Conservation (phyloP, 2,329 filamentous ascomycete species). For the Fusarium kyushuense region DNA sequence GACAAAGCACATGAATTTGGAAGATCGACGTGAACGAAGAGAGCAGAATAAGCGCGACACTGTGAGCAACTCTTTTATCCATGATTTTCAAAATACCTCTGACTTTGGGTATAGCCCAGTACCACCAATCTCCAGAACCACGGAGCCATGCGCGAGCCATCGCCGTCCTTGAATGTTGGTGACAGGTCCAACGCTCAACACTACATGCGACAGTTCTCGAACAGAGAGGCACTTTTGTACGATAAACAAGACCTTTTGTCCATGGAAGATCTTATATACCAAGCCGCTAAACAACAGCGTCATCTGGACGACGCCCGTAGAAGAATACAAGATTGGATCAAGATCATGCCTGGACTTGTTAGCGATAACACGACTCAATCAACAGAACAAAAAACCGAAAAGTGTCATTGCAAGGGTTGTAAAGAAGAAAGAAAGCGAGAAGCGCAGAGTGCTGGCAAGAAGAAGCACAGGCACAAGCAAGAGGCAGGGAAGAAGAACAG, state of each 20-base stretch:
- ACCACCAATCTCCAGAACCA: neutral
- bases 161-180: neutral
- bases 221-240: neutral
- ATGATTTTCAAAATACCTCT: neutral
- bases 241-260: neutral
- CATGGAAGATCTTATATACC: conserved; percentile 26
- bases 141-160: neutral
- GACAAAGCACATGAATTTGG: neutral
- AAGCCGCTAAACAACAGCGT: conserved; percentile 19
- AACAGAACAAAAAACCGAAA: neutral
- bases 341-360: conserved; percentile 25
- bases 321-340: conserved; percentile 32
- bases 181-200: neutral
- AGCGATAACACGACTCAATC: neutral
- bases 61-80: conserved; percentile 3
- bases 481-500: conserved; percentile 10
- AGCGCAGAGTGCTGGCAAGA: neutral
- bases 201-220: neutral
- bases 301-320: conserved; percentile 26
- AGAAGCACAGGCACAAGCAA: neutral
- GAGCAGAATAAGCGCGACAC: neutral
- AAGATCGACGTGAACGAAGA: neutral
- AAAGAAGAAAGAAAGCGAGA: neutral
- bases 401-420: neutral
- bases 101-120: conserved; percentile 7